Base-by-base conservation (phyloP, 148 eudicot genomes). In the Camellia japonica region DNA sequence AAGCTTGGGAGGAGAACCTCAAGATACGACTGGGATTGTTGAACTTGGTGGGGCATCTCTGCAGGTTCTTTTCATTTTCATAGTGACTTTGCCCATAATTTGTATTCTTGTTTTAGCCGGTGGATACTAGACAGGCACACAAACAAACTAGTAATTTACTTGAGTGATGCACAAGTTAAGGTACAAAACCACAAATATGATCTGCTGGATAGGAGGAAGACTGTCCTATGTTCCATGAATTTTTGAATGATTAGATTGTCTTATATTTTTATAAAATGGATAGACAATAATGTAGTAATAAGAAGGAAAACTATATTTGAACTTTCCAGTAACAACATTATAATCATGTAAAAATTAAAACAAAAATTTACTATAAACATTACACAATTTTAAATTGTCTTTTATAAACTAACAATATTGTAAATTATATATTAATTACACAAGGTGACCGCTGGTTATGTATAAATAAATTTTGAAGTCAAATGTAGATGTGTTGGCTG, bases 21-120 rank as follows among this genome's bases (percentile, higher is more conserved):
- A 86, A 51, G 84, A 83, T 59, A 88, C 89, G 59, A 76, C 81
- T 80, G 91, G 91, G 77, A 80, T 86, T 78, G 84, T 88, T 83
- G 65, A 83, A 54, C 83, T 88, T 74, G 89, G 87, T 76, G 86
- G 89, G 82, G 76, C 91, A 62, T 78, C 87, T 81, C 74, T 84
- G 84, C 91, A 88, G 91, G 91, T 88, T 75, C 56, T 61, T 59
- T 79, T 59, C 78, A 6, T 52, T 13, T 58, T 54, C 80, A 51
- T 68, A 20, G 70, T 64, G 74, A 43, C 81, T 78, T 15, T 62
- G 63, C 60, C 49, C 55, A 30, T 52, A 58, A 43, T 41, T 70
- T 73, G 47, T 23, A 14, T 4, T 54, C 63, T 67, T 78, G 41
- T 16, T 54, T 69, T 19, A 54, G 62, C 41, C 61, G 52, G 46